Conservation (phyloP, 768 basidiomycete genomes). For the Suillus luteus region DNA sequence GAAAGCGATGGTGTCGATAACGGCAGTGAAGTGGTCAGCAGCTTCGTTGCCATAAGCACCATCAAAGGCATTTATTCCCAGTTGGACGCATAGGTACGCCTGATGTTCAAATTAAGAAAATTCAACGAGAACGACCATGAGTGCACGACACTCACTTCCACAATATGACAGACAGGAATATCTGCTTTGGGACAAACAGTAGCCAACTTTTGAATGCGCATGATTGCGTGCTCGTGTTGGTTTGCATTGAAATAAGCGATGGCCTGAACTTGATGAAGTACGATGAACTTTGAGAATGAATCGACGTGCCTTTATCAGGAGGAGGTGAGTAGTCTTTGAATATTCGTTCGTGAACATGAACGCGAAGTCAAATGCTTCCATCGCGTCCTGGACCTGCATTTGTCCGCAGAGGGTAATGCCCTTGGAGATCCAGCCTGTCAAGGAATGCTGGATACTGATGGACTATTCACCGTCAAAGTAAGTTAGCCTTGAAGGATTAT, state of each 20-base stretch:
- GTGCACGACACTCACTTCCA: neutral
- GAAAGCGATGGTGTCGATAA: neutral
- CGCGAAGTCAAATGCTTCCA: conserved; percentile 1
- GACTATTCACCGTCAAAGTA: neutral
- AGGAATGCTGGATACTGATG: neutral
- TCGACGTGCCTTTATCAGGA: neutral
- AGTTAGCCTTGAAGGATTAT: neutral
- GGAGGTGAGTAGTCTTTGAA: neutral
- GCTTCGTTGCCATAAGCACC: neutral
- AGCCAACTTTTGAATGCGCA: neutral
- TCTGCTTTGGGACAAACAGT: neutral
- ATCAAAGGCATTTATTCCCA: neutral
- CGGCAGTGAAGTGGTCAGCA: neutral
- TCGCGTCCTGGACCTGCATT: neutral
- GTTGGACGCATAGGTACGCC: neutral
- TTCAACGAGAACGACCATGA: neutral
- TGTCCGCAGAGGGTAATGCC: neutral
- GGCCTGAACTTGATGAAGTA: neutral
- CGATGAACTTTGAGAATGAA: neutral
- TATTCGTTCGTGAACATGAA: neutral
- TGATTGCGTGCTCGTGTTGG: neutral
- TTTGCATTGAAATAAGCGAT: neutral
- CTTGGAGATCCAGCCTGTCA: neutral
- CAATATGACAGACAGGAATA: neutral
- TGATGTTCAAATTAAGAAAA: neutral